Evolutionary conservation across 371 early-diverging fungal genomes (phyloP).

Genomic region (Rhizopus stolonifer): DNA sequence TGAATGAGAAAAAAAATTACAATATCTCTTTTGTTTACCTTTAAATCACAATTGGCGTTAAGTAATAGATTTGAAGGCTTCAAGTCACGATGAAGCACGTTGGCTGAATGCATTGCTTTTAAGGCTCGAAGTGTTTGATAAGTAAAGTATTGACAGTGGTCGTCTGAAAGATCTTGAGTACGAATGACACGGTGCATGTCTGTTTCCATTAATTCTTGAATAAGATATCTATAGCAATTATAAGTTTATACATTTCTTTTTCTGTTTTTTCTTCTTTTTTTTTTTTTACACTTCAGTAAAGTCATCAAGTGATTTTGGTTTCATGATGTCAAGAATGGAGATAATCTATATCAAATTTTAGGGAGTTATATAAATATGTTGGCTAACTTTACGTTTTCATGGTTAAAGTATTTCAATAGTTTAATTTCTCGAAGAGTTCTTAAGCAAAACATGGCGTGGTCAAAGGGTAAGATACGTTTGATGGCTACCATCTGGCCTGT

Average conservation of each 20-base stretch:
- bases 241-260: not conserved
- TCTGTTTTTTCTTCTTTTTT: not conserved
- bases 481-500: constrained; percentile 92
- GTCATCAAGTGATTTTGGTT: constrained; percentile 67
- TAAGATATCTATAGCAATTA: constrained; percentile 48
- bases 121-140: constrained; percentile 96
- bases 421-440: constrained; percentile 89
- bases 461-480: constrained; percentile 88
- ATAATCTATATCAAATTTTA: constrained; percentile 53
- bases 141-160: constrained; percentile 97
- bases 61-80: constrained; percentile 96
- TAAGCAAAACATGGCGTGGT: constrained; percentile 86
- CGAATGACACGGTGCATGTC: constrained; percentile 98
- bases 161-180: constrained; percentile 96
- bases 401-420: constrained; percentile 84
- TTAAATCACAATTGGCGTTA: constrained; percentile 97
- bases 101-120: constrained; percentile 97
- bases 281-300: constrained; percentile 84
- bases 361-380: not conserved
- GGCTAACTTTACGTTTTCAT: constrained; percentile 65
- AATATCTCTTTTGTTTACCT: constrained; percentile 48
- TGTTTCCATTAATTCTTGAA: constrained; percentile 95
- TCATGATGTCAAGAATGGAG: constrained; percentile 87
- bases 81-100: constrained; percentile 96
- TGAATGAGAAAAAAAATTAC: not conserved